These are phyloP conservation scores for Xerocomus spinulosus DNA, from an alignment of 768 basidiomycete species.

Conservation along the genomic window DNA sequence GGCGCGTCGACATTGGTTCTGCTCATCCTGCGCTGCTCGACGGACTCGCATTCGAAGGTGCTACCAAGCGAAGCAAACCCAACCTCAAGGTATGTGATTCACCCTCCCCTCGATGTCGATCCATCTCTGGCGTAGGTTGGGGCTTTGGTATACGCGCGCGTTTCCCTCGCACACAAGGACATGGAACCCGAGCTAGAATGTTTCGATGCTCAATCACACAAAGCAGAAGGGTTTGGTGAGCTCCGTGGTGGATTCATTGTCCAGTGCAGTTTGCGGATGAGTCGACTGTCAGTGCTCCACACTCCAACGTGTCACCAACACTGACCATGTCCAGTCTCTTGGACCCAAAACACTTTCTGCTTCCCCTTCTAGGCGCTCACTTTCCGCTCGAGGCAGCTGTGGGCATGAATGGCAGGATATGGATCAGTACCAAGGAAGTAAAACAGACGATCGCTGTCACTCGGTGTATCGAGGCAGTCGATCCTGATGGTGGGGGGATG, in stretches of 20 bases:
- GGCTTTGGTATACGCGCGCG: conserved; percentile 83
- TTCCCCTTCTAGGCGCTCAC: conserved; percentile 71
- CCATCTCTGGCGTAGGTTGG: conserved; percentile 59
- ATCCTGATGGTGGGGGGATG: conserved; percentile 68
- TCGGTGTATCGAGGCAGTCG: conserved; percentile 77
- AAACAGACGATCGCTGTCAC: conserved; percentile 70
- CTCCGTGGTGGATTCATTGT: conserved; percentile 85
- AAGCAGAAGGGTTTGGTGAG: conserved; percentile 91
- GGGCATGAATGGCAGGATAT: conserved; percentile 89
- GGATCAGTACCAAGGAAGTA: conserved; percentile 74
- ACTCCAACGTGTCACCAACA: neutral
- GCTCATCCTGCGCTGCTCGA: conserved; percentile 85
- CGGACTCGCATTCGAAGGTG: conserved; percentile 91
- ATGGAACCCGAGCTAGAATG: conserved; percentile 99
- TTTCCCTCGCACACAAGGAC: conserved; percentile 92
- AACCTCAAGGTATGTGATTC: conserved; percentile 70
- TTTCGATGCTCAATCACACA: conserved; percentile 89
- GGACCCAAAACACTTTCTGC: conserved; percentile 74
- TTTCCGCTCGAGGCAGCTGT: conserved; percentile 88
- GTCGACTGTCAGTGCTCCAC: conserved; percentile 61
- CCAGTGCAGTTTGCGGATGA: conserved; percentile 78
- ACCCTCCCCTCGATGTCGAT: conserved; percentile 2
- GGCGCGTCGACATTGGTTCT: conserved; percentile 89
- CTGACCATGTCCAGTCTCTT: conserved; percentile 52
- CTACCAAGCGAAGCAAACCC: conserved; percentile 90